phyloP scores from a whole-genome alignment of 192 early-diverging fungal species.

The Dissophora globulifera region DNA sequence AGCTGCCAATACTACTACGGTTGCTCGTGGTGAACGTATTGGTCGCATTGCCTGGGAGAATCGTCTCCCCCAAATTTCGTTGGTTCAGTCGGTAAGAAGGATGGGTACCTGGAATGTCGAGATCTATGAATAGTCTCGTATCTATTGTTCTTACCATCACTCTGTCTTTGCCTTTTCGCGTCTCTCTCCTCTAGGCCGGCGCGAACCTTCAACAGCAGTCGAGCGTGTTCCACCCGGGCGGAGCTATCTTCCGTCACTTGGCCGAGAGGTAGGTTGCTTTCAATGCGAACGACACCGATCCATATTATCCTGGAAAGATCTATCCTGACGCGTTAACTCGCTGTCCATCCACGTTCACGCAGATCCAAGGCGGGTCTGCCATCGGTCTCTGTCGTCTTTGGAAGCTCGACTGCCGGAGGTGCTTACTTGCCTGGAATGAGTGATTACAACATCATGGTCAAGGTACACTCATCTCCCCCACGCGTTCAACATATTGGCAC shows the following conservation, averaged over 20 bases:
- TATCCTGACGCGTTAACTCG: not conserved
- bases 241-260: conserved; percentile 68
- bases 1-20: conserved; percentile 67
- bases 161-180: no score
- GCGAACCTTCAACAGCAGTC: conserved; percentile 75
- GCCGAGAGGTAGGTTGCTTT: conserved; percentile 54
- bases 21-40: conserved; percentile 63
- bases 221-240: conserved; percentile 72
- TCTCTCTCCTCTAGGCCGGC: conserved; percentile 58
- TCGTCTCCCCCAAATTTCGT: conserved; percentile 63
- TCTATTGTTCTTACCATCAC: no score
- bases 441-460: conserved; percentile 75
- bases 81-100: conserved; percentile 66
- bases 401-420: conserved; percentile 74
- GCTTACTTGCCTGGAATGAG: conserved; percentile 74
- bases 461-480: conserved; percentile 39
- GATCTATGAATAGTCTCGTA: no score
- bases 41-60: conserved; percentile 68
- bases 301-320: not conserved
- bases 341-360: not conserved
- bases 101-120: no score
- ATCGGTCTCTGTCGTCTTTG: conserved; percentile 72
- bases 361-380: conserved; percentile 71
- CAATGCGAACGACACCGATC: not conserved
- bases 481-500: not conserved